These are phyloP conservation scores for Lanmaoa rubissima DNA, from an alignment of 768 basidiomycete genomes.

Conservation along the genomic window DNA sequence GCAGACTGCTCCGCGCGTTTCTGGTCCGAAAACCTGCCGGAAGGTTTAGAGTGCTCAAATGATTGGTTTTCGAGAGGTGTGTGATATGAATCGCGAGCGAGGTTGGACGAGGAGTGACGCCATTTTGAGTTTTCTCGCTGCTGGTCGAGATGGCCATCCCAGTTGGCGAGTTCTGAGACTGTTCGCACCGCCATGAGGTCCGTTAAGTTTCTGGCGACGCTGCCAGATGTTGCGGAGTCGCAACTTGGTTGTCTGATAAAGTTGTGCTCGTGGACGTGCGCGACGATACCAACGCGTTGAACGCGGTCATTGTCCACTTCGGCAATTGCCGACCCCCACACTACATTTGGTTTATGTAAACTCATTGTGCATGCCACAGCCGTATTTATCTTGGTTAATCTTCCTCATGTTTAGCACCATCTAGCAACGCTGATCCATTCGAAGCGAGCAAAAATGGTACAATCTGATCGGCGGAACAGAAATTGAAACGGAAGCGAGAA, in stretches of 20 bases:
- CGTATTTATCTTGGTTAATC: no score
- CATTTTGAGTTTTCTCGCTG: constrained; percentile 6
- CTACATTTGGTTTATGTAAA: neutral
- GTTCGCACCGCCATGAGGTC: constrained; percentile 15
- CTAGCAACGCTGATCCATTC: no score
- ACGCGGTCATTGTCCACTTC: neutral
- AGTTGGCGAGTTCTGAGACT: constrained; percentile 13
- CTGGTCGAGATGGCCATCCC: constrained; percentile 17
- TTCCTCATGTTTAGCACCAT: no score
- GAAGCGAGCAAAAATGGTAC: no score
- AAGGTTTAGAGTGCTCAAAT: neutral
- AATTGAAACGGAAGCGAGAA: no score
- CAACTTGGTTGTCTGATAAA: neutral
- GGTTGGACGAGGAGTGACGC: constrained; percentile 11
- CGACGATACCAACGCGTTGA: constrained; percentile 9
- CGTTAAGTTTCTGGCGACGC: neutral
- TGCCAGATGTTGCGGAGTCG: neutral
- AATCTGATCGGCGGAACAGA: no score
- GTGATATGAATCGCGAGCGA: constrained; percentile 11
- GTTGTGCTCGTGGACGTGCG: neutral
- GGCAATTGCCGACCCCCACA: constrained; percentile 6
- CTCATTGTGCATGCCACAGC: no score
- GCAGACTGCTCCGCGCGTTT: constrained; percentile 9
- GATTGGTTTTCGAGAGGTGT: neutral
- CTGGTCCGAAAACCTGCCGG: neutral